Evolutionary conservation across 164 flowering plant genomes (phyloP), one percentile per base, ranked within the genome.

Genomic region (Buxus sempervirens): DNA sequence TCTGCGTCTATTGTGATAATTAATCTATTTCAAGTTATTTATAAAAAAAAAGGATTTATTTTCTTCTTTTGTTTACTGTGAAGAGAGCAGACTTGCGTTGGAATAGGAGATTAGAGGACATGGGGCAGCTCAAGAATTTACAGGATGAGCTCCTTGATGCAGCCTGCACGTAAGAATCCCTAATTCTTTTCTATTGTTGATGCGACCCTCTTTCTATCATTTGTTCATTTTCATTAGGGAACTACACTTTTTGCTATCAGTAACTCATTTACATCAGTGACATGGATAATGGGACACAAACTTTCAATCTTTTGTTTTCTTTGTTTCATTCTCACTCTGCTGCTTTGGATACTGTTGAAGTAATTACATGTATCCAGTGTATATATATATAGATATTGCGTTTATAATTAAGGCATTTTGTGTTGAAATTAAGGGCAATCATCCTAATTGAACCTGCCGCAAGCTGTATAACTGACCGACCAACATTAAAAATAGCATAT

Each of bases 1-100:
- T n/a, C n/a, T n/a, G n/a, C n/a, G n/a, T n/a, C n/a, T n/a, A n/a
- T n/a, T n/a, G n/a, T n/a, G n/a, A n/a, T n/a, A n/a, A n/a, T n/a
- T n/a, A n/a, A n/a, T n/a, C n/a, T n/a, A n/a, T n/a, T n/a, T n/a
- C n/a, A n/a, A n/a, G n/a, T n/a, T n/a, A n/a, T n/a, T n/a, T n/a
- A n/a, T n/a, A n/a, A n/a, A n/a, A n/a, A n/a, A n/a, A n/a, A n/a
- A 42, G 23, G 22, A 66, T 24, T 54, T 59, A 25, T 58, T 57
- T 42, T 45, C 41, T n/a, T 53, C 48, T 51, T 49, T 68, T 21
- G 21, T 41, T 64, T 62, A 10, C 53, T 72, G 58, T 73, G 54
- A 70, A 90, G 98, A 86, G 97, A 69, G 89, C 97, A 23, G 98
- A 93, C 78, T 76, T 93, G 76, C 96, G 96, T 23, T 93, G 96